A percentile compares a stretch with the other conserved stretches of the same genome.
These are phyloP conservation scores for Filobasidium wieringae DNA, from an alignment of 768 basidiomycete species.

Conservation along the genomic window DNA sequence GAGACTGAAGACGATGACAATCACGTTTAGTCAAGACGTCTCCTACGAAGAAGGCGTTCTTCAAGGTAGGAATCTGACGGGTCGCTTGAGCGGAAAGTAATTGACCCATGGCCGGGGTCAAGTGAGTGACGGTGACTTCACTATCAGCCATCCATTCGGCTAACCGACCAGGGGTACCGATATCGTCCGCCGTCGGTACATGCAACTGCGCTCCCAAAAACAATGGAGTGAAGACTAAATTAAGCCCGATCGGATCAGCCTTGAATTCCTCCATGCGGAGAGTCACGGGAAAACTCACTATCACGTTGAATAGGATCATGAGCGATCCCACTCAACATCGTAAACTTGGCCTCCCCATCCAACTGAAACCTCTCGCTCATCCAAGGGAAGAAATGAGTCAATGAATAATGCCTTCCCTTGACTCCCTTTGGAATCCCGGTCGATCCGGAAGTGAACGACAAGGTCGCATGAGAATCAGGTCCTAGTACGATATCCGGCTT, in stretches of 20 bases:
- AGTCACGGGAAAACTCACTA: conserved; percentile 51
- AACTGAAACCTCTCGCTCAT: conserved; percentile 83
- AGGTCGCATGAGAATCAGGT: conserved; percentile 87
- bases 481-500: conserved; percentile 77
- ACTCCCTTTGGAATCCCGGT: conserved; percentile 99
- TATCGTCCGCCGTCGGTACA: conserved; percentile 92
- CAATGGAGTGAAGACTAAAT: conserved; percentile 86
- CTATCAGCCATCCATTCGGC: conserved; percentile 97
- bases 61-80: conserved; percentile 68
- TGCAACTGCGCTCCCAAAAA: conserved; percentile 94
- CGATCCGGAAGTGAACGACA: conserved; percentile 93
- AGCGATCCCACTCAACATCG: conserved; percentile 97
- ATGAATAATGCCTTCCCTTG: conserved; percentile 78
- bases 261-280: neutral
- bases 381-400: conserved; percentile 99
- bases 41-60: conserved; percentile 96
- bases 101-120: conserved; percentile 77
- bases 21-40: conserved; percentile 97
- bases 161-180: conserved; percentile 87
- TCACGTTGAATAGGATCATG: conserved; percentile 99
- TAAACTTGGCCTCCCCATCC: conserved; percentile 65
- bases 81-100: conserved; percentile 80
- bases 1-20: conserved; percentile 80
- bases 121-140: conserved; percentile 85
- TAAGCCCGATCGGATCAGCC: conserved; percentile 2